Base-by-base conservation (phyloP, 129 eudicot genomes). In the Centaurea solstitialis region DNA sequence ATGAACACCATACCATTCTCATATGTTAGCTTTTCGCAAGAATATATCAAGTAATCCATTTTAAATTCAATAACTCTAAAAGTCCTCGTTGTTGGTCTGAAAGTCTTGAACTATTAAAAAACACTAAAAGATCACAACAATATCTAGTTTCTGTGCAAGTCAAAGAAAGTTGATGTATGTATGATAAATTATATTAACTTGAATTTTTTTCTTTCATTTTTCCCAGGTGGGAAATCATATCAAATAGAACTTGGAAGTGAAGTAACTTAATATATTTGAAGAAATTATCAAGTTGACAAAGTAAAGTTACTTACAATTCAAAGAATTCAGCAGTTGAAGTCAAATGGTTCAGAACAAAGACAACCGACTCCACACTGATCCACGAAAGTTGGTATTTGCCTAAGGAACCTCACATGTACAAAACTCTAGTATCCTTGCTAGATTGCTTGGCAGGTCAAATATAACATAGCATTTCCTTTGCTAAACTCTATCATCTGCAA, bases 401-500 rank as follows among this genome's bases (percentile, higher is more conserved):
- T 88, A 90, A 66, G 98, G 97, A 40, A 94, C 85, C 79, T 94
- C 97, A 64, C 80, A 86, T 4, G 98, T 92, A 81, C 92, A 90
- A 80, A 94, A 94, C 79, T 94, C 98, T 6, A 94, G 85, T 65
- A 94, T 89, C 83, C 98, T 89, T 35, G 97, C 97, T 41, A 94
- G 94, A 86, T 94, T 94, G 93, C 97, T 89, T 39, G 96, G 90
- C 37, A 92, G 92, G 82, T 94, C 98, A 81, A 92, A 94, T 82
- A 92, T 91, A 26, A 90, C 93, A 72, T 94, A 82, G 84, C 96
- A 92, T 85, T 94, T 94, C 80, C 92, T 89, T 65, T 86, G 97
- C 80, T 92, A 96, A 80, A 88, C 78, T 92, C 97, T 76, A 90
- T 76, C 78, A 87, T 80, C 98, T 94, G 87, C 68, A 85, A 76